Evolutionary conservation across 768 basidiomycete species (phyloP).

Genomic region (Russula sp.): DNA sequence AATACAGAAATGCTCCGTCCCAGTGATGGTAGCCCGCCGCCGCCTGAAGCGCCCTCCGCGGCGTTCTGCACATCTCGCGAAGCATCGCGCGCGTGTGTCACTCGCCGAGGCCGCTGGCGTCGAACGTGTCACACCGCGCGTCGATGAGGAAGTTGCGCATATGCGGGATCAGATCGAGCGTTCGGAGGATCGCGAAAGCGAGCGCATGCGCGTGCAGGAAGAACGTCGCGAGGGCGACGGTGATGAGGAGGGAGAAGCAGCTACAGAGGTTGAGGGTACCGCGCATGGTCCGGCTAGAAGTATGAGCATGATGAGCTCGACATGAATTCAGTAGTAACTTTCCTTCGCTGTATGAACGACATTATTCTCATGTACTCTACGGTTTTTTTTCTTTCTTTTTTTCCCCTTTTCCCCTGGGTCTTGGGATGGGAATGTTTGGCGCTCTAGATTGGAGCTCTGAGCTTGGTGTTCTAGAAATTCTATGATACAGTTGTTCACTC

Average conservation of each 20-base stretch:
- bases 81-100: slow-evolving; percentile 76
- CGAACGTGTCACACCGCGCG: slow-evolving; percentile 81
- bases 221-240: slow-evolving; percentile 22
- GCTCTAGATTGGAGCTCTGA: background rate
- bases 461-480: background rate
- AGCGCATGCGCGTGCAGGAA: slow-evolving; percentile 27
- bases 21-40: slow-evolving; percentile 94
- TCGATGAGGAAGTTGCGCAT: slow-evolving; percentile 79
- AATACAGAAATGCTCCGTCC: slow-evolving; percentile 91
- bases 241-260: slow-evolving; percentile 24
- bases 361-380: background rate
- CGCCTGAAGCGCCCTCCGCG: slow-evolving; percentile 84
- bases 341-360: no score
- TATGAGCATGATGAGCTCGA: slow-evolving; percentile 19
- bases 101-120: slow-evolving; percentile 83
- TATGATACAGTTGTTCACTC: background rate
- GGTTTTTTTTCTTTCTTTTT: no score
- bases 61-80: slow-evolving; percentile 75
- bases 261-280: slow-evolving; percentile 26
- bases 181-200: slow-evolving; percentile 48
- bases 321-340: no score
- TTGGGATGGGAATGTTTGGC: no score
- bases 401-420: no score
- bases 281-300: slow-evolving; percentile 26
- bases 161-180: slow-evolving; percentile 76